Evolutionary conservation across 1,139 yeast species (phyloP), one percentile per base, ranked within the genome.

Genomic region (Hyphopichia buzzinii): DNA sequence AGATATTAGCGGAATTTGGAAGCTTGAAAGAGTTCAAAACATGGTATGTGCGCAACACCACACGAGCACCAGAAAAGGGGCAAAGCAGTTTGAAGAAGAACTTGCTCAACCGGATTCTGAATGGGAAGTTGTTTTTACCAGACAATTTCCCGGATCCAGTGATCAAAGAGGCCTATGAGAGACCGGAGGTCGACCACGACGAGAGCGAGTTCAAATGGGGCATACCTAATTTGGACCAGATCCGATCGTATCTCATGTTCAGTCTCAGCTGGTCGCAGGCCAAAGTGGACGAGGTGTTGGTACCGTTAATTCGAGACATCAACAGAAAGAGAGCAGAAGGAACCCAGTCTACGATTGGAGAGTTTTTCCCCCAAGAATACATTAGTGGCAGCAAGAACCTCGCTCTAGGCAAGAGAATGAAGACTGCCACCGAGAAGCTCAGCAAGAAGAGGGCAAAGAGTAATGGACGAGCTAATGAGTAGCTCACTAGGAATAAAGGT

Each of bases 191-290:
- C 1, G 97, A 94, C 55, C 70, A 71, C 19, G 97, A 89, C 54
- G 63, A 67, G 29, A 84, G 89, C 0, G 72, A 74, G 34, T 90
- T 94, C 59, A 76, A 77, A 38, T 94, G 98, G 98, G 97, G 97
- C 0, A 66, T 71, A 2, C 97, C 97, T 0, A 87, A 87, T 54
- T 61, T 90, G 40, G 97, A 90, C 48, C 80, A 79, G 45, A 67
- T 94, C 34, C 63, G 97, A 27, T 70, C 79, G 0, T 90, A 75
- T 49, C 64, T 94, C 54, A 75, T 77, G 74, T 69, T 64, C 31
- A 77, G 79, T 37, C 80, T 89, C n/a, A 89, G 90, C 3, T 94
- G 99, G 97, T 62, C 77, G 2, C 81, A 79, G 48, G 80, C 74
- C 11, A 72, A 77, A 40, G 83, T 89, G 2, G 96, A 92, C 52